phyloP scores from a whole-genome alignment of 768 basidiomycete species.

The Clitopilus passeckerianus region DNA sequence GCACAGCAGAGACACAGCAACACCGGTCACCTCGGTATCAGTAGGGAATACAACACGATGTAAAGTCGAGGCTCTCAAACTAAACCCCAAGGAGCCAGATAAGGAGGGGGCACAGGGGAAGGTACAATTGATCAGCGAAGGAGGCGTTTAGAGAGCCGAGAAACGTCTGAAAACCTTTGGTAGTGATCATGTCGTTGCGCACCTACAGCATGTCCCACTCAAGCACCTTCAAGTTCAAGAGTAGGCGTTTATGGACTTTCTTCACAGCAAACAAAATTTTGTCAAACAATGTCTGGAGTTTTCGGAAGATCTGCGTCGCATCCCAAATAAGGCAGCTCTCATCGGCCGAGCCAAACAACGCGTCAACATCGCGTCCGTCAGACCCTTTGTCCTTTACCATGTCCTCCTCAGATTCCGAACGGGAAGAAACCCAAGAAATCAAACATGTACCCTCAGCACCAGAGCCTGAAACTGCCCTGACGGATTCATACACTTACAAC shows the following conservation, averaged over 20 bases:
- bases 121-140: neutral
- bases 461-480: slow-evolving; percentile 51
- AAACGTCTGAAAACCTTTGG: neutral
- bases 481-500: slow-evolving; percentile 74
- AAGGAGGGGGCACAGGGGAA: too few species aligned
- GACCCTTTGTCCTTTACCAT: slow-evolving; percentile 2
- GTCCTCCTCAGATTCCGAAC: slow-evolving; percentile 1
- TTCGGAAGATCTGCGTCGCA: neutral
- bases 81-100: neutral
- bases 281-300: neutral
- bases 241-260: too few species aligned
- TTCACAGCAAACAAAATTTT: too few species aligned
- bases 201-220: too few species aligned
- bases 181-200: too few species aligned
- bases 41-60: neutral
- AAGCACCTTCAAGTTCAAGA: too few species aligned
- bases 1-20: neutral
- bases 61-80: neutral
- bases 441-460: slow-evolving; percentile 51
- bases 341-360: slow-evolving; percentile 9
- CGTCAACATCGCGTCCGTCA: slow-evolving; percentile 13
- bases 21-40: neutral
- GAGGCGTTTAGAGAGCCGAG: neutral
- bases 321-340: neutral
- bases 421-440: neutral